A percentile compares a stretch with the other conserved stretches of the same genome.
Conservation (phyloP, 2,329 filamentous ascomycete species). For the Didymella keratinophila region DNA sequence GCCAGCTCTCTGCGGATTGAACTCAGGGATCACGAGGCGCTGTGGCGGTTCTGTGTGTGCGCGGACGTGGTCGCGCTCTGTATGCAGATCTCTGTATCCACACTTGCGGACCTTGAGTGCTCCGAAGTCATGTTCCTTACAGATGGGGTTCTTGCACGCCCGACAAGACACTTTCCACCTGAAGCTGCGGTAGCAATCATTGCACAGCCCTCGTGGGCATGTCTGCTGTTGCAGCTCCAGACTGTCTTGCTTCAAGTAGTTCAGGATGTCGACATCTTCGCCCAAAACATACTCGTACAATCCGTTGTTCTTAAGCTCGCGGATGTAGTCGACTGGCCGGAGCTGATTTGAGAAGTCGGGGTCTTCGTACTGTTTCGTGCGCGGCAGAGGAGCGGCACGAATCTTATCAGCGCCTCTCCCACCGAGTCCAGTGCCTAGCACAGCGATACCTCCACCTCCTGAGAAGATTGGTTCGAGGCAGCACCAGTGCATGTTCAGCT, state of each 20-base stretch:
- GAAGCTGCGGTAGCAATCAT: constrained; percentile 65
- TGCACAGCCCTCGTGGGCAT: constrained; percentile 64
- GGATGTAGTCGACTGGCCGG: constrained; percentile 55
- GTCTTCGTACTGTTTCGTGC: constrained; percentile 63
- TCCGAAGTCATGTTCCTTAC: constrained; percentile 67
- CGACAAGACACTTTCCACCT: constrained; percentile 68
- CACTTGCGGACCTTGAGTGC: constrained; percentile 65
- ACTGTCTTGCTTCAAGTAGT: constrained; percentile 52
- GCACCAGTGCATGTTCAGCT: constrained; percentile 66
- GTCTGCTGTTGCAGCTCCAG: constrained; percentile 54
- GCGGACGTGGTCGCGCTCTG: constrained; percentile 56
- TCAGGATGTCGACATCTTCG: constrained; percentile 51
- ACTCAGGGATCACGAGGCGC: constrained; percentile 48
- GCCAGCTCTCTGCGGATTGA: constrained; percentile 42
- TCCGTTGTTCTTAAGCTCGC: constrained; percentile 51
- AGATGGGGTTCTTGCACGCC: constrained; percentile 64
- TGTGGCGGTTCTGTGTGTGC: constrained; percentile 45
- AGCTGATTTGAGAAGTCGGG: constrained; percentile 61
- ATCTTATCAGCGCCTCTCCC: constrained; percentile 63
- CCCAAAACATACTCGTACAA: constrained; percentile 54
- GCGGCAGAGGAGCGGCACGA: constrained; percentile 64
- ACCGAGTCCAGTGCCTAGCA: constrained; percentile 57
- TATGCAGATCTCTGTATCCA: constrained; percentile 62
- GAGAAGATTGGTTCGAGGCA: constrained; percentile 68
- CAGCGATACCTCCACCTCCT: constrained; percentile 66